phyloP scores from a whole-genome alignment of 2,329 filamentous ascomycete species.

The Lasiodiplodia hormozganensis region DNA sequence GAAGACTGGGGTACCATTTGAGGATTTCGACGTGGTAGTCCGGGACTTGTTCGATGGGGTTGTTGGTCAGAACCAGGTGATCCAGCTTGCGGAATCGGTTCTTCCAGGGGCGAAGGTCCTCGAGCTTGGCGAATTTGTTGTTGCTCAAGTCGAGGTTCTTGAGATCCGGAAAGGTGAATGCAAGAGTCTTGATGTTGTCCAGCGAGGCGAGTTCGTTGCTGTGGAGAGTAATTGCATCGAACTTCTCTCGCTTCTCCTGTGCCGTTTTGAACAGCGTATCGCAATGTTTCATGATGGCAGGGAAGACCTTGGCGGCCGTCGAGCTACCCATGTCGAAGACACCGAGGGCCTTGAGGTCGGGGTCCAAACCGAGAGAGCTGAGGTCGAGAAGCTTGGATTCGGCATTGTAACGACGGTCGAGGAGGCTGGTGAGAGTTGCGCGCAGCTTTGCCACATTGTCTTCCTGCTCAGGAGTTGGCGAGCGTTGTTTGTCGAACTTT shows the following conservation, averaged over 20 bases:
- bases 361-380: constrained; percentile 76
- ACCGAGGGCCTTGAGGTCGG: constrained; percentile 73
- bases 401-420: constrained; percentile 76
- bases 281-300: constrained; percentile 86
- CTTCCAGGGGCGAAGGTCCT: constrained; percentile 76
- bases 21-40: constrained; percentile 72
- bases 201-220: constrained; percentile 81
- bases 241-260: constrained; percentile 76
- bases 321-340: constrained; percentile 72
- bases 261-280: constrained; percentile 76
- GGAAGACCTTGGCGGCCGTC: constrained; percentile 85
- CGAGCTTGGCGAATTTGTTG: constrained; percentile 76
- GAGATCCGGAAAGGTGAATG: constrained; percentile 81
- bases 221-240: constrained; percentile 81
- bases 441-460: not conserved
- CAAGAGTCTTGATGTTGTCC: constrained; percentile 73
- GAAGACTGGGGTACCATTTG: constrained; percentile 83
- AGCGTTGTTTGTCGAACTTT: constrained; percentile 31
- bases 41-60: constrained; percentile 66
- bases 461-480: not conserved
- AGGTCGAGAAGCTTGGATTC: constrained; percentile 80
- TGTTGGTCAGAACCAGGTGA: constrained; percentile 79
- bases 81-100: constrained; percentile 79
- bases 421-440: constrained; percentile 69
- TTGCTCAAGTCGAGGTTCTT: constrained; percentile 88